Evolutionary conservation across 768 basidiomycete species (phyloP).

Genomic region (Lactifluus rugatus): DNA sequence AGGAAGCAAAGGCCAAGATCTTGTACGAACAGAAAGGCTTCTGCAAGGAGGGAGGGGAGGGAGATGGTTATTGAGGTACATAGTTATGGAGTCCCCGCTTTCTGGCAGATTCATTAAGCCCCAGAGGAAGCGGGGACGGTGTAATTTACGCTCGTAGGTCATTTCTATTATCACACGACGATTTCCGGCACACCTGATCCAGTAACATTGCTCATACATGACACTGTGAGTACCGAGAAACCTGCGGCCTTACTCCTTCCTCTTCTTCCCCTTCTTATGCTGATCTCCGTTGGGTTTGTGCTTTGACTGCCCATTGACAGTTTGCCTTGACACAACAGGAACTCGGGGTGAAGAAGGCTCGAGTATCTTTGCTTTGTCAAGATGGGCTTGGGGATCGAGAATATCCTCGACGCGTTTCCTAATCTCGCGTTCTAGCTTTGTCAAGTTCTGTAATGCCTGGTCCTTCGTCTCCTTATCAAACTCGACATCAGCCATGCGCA

Average conservation of each 20-base stretch:
- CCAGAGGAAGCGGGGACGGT: slow-evolving; percentile 16
- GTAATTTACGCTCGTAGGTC: slow-evolving; percentile 23
- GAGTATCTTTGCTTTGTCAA: slow-evolving; percentile 1
- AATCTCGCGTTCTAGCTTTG: slow-evolving; percentile 67
- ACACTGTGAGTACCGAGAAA: neutral
- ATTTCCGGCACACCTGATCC: neutral
- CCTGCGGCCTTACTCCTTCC: slow-evolving; percentile 6
- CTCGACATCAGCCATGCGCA: slow-evolving; percentile 60
- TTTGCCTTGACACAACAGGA: slow-evolving; percentile 18
- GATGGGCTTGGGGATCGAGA: slow-evolving; percentile 26
- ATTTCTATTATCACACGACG: neutral
- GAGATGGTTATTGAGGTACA: slow-evolving; percentile 73
- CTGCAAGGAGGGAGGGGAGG: slow-evolving; percentile 91
- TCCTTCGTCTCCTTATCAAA: slow-evolving; percentile 73
- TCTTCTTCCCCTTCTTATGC: slow-evolving; percentile 21
- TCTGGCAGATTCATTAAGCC: slow-evolving; percentile 34
- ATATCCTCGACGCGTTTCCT: slow-evolving; percentile 71
- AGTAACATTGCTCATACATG: neutral
- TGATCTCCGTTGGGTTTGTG: slow-evolving; percentile 17
- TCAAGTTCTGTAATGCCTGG: slow-evolving; percentile 53
- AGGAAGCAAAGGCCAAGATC: slow-evolving; percentile 74
- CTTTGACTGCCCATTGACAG: slow-evolving; percentile 26
- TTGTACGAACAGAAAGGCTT: slow-evolving; percentile 82
- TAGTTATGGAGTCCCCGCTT: slow-evolving; percentile 3
- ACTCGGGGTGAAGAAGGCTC: slow-evolving; percentile 17